Base-by-base conservation (phyloP, 78 protist genomes). In the Dictyostelium citrinum region DNA sequence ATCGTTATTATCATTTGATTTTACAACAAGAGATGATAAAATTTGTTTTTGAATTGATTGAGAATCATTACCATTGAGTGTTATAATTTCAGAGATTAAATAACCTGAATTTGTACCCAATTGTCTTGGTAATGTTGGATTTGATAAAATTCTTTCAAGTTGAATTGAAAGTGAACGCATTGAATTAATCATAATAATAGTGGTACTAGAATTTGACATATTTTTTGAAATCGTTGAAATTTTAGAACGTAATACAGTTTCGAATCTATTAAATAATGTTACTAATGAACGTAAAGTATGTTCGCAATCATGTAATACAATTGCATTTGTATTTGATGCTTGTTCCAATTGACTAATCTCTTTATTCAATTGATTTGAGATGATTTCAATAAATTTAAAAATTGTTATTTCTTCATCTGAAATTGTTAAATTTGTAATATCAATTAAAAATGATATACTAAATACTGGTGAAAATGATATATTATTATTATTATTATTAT, bases 241-340 rank as follows among this genome's bases (percentile, higher is more conserved):
- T 20, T 37, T 33, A 7, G 24, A 9, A 10, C 27, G 27, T 12
- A 80, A 55, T 22, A 55, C 3, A 11, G 29, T 17, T 61, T 22
- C 3, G 9, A 43, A 78, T 22, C 22, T 33, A 33, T 16, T 61
- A 33, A 61, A 79, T 9, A 88, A 45, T 14, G 61, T 27, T 11
- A 88, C 77, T 3, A 88, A 43, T 31, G 85, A n/a, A 35, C 85
- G 39, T 11, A 88, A 77, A 10, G 93, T 78, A 39, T 78, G 83
- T 29, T 88, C 93, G 49, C 93, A 88, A 20, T 88, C 93, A 22
- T 80, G 64, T 49, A 80, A n/a, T 14, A 61, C 31, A 20, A 35
- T 35, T 12, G 68, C 16, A 33, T 33, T 33, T 33, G 49, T 17
- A 10, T 12, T 55, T 31, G 29, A 33, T 31, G 31, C 37, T 16